These are phyloP conservation scores for Lactarius vividus DNA, from an alignment of 768 basidiomycete species.

Conservation along the genomic window DNA sequence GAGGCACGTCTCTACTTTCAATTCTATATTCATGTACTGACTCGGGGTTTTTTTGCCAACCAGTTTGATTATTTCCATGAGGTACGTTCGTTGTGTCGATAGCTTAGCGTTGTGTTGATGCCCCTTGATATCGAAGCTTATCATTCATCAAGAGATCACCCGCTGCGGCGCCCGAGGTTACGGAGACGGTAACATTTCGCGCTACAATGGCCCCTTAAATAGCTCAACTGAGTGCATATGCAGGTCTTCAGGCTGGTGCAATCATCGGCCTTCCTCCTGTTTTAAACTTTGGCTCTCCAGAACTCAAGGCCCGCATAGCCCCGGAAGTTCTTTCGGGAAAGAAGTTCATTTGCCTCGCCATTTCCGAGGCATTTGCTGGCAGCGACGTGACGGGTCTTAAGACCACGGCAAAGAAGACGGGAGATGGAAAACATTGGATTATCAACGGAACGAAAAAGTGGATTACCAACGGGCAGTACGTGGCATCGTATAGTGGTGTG, in stretches of 20 bases:
- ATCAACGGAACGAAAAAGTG: constrained; percentile 88
- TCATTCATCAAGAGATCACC: constrained; percentile 34
- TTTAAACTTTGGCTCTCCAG: constrained; percentile 73
- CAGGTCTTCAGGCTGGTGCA: constrained; percentile 66
- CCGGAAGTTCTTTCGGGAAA: constrained; percentile 67
- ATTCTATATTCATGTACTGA: neutral
- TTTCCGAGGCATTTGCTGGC: constrained; percentile 86
- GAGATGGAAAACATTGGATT: constrained; percentile 81
- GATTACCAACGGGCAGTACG: constrained; percentile 74
- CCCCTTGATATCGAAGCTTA: constrained; percentile 37
- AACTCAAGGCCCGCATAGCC: constrained; percentile 52
- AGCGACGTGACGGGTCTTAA: constrained; percentile 79
- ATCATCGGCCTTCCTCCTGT: constrained; percentile 86
- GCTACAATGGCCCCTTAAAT: neutral
- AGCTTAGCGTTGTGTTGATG: constrained; percentile 5
- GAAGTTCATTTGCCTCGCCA: constrained; percentile 84
- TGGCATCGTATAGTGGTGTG: constrained; percentile 1
- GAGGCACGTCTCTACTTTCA: constrained; percentile 43
- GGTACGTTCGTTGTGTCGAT: constrained; percentile 33
- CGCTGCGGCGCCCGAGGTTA: constrained; percentile 74
- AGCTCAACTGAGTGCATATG: neutral
- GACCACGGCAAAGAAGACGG: constrained; percentile 74
- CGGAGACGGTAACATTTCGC: constrained; percentile 52
- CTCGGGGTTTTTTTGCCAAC: constrained; percentile 26
- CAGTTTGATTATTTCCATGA: constrained; percentile 89